These are phyloP conservation scores for Nothophoma quercina DNA, from an alignment of 2,329 filamentous ascomycete genomes.

Conservation along the genomic window DNA sequence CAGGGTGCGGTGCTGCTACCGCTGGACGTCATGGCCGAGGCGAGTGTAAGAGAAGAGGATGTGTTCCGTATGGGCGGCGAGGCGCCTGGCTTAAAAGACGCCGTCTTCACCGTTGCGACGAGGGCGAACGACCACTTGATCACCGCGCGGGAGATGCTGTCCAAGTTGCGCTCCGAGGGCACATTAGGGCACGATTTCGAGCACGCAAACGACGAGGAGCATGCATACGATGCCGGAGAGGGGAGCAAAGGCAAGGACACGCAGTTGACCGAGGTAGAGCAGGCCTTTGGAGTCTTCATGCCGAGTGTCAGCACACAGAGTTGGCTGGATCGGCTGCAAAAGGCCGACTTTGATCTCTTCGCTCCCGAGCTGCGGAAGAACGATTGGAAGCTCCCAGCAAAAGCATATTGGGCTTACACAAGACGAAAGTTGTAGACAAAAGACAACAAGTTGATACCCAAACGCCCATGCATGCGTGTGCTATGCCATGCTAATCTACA, in stretches of 20 bases:
- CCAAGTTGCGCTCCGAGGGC: constrained; percentile 75
- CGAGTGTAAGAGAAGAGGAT: constrained; percentile 84
- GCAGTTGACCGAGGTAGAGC: constrained; percentile 64
- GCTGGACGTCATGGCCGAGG: constrained; percentile 86
- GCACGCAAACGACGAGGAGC: constrained; percentile 78
- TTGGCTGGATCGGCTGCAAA: constrained; percentile 81
- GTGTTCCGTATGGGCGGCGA: constrained; percentile 80
- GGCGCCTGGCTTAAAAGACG: constrained; percentile 85
- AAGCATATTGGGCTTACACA: constrained; percentile 68
- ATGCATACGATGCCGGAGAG: constrained; percentile 57
- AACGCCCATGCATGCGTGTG: background rate
- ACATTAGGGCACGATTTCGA: constrained; percentile 88
- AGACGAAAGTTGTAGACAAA: constrained; percentile 54
- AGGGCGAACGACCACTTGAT: constrained; percentile 95
- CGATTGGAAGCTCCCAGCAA: constrained; percentile 89
- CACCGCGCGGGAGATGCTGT: constrained; percentile 90
- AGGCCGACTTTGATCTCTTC: constrained; percentile 84
- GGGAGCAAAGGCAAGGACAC: constrained; percentile 45
- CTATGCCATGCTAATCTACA: background rate
- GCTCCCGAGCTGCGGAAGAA: constrained; percentile 67
- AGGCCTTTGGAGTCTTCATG: constrained; percentile 80
- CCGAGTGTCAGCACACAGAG: constrained; percentile 79
- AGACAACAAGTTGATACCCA: background rate
- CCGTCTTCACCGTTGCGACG: constrained; percentile 90
- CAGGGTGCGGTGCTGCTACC: constrained; percentile 80